phyloP scores from a whole-genome alignment of 2,329 filamentous ascomycete species.

The Calonectria honghensis region DNA sequence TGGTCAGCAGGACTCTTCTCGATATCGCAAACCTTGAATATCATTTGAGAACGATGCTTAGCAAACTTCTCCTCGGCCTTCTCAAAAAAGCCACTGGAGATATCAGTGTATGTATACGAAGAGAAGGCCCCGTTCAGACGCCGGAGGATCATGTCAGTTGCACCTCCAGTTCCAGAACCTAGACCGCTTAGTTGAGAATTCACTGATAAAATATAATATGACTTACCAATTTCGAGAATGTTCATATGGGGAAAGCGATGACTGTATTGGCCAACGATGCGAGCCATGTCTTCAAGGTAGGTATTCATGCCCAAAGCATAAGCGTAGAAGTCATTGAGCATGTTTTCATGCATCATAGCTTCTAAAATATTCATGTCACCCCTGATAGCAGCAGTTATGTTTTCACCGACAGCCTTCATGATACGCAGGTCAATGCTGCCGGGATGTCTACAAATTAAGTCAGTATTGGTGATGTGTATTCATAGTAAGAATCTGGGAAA shows the following conservation, averaged over 20 bases:
- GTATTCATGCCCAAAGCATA: constrained; percentile 7
- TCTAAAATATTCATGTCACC: constrained; percentile 4
- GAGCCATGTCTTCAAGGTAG: constrained; percentile 7
- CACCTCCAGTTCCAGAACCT: constrained; percentile 9
- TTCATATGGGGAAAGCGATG: constrained; percentile 10
- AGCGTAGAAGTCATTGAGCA: constrained; percentile 11
- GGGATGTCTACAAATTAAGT: neutral
- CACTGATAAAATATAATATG: neutral
- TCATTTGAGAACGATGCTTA: constrained; percentile 8
- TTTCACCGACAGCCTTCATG: constrained; percentile 13
- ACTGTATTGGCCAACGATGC: constrained; percentile 12
- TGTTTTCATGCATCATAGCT: constrained; percentile 8
- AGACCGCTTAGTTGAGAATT: neutral
- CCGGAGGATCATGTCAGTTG: constrained; percentile 8
- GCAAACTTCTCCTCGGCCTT: constrained; percentile 4
- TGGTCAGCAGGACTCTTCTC: constrained; percentile 15
- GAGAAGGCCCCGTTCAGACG: neutral
- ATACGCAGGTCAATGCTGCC: neutral
- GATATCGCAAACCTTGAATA: constrained; percentile 9
- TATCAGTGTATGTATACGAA: constrained; percentile 3
- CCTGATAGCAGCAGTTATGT: neutral
- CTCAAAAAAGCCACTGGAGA: constrained; percentile 1
- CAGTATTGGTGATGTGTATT: neutral
- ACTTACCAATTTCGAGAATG: constrained; percentile 17
- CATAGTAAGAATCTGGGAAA: neutral